Evolutionary conservation across 345 rosid genomes (phyloP).

Genomic region (Salix purpurea): DNA sequence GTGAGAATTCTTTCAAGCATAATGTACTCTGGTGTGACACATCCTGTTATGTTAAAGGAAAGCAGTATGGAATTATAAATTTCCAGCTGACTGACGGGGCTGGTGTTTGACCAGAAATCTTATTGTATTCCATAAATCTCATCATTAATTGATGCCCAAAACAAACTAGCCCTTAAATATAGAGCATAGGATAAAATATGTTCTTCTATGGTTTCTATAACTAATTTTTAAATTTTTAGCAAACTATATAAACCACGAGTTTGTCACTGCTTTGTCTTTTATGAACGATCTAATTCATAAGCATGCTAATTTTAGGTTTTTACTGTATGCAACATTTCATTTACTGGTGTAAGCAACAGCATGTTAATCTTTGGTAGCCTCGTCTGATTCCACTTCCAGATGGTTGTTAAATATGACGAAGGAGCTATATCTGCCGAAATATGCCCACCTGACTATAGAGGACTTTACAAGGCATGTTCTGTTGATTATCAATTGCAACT

Average conservation of each 20-base stretch:
- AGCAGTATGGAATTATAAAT: not conserved
- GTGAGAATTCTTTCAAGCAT: not conserved
- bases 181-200: not conserved
- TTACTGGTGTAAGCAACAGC: not conserved
- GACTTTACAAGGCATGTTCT: conserved; percentile 73
- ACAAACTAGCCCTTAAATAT: not conserved
- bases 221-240: not conserved
- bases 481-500: conserved; percentile 6
- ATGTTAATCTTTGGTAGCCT: conserved; percentile 8
- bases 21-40: too few relatives aligned
- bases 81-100: not conserved
- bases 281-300: not conserved
- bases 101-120: not conserved
- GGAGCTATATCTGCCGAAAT: conserved; percentile 67
- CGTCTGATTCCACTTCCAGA: conserved; percentile 41
- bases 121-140: not conserved
- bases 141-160: not conserved
- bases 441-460: conserved; percentile 79
- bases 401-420: conserved; percentile 91
- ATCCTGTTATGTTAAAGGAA: not conserved
- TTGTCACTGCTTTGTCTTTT: not conserved
- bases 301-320: not conserved
- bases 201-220: not conserved
- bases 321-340: not conserved
- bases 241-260: not conserved